Percentiles rank a stretch among this genome's conserved stretches.
Conservation (phyloP, 768 basidiomycete genomes). For the Boletales sp. region DNA sequence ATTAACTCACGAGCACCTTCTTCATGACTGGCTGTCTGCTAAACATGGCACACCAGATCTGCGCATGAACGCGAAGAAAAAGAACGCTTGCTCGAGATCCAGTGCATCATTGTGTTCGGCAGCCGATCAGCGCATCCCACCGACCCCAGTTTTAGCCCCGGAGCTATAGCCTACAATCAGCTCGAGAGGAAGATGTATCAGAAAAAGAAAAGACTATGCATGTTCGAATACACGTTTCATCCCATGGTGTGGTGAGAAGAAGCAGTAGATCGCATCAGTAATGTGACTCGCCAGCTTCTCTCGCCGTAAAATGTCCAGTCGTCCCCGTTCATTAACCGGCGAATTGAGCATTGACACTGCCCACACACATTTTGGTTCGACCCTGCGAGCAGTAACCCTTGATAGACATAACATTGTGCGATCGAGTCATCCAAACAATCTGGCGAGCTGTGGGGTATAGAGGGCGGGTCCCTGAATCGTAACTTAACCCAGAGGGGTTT, state of each 20-base stretch:
- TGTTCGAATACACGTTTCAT: conserved; percentile 3
- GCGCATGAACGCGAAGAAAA: neutral
- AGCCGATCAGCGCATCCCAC: neutral
- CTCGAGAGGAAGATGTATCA: too few relatives aligned
- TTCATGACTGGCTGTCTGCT: conserved; percentile 6
- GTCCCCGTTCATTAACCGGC: neutral
- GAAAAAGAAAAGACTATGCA: too few relatives aligned
- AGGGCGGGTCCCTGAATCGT: too few relatives aligned
- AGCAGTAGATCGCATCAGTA: neutral
- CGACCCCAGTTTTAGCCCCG: too few relatives aligned
- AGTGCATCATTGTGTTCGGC: neutral
- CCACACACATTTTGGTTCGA: too few relatives aligned
- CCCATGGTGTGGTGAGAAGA: conserved; percentile 2
- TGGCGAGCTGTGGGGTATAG: too few relatives aligned
- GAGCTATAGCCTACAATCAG: too few relatives aligned
- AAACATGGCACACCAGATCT: conserved; percentile 5
- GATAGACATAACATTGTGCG: too few relatives aligned
- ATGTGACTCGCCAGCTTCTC: neutral
- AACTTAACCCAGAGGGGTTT: too few relatives aligned
- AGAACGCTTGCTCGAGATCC: neutral
- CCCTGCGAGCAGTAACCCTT: too few relatives aligned
- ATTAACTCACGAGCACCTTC: conserved; percentile 3
- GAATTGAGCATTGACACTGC: too few relatives aligned
- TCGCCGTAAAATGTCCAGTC: conserved; percentile 1
- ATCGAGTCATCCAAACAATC: too few relatives aligned